Base-by-base conservation (phyloP, 2,329 filamentous ascomycete genomes). In the Tothia fuscella region DNA sequence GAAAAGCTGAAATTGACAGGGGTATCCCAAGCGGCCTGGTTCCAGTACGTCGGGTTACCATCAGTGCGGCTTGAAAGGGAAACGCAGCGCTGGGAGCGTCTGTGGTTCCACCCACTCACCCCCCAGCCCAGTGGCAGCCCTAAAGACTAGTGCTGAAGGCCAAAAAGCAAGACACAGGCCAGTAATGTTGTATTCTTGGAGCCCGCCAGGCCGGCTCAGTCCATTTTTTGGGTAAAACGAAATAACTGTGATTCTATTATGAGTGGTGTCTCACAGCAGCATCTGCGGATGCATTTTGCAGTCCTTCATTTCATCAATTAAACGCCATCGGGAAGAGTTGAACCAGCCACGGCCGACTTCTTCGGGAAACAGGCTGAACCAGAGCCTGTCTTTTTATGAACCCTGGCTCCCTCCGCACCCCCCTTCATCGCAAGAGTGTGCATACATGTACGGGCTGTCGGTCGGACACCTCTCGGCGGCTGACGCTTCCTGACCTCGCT, bases 401-500 rank as follows among this genome's bases (percentile, higher is more conserved):
- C n/a, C n/a, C n/a, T n/a, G n/a, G n/a, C n/a, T 26, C 35, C 22
- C 12, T 26, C 21, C 19, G 21, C 9, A 17, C 14, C 5, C 35
- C 35, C 35, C 35, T 16, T 37, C 35, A 37, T 25, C 28, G 22
- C 25, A 21, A 37, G 35, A 1, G 6, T 17, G 34, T 16, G 10
- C 28, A n/a, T 36, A 24, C 35, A 37, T 26, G 35, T 21, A 35
- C 17, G 20, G 32, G 16, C 32, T n/a, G 9, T 21, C n/a, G 35
- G 22, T 21, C 35, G 21, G 35, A 37, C 35, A 17, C 35, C 22
- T 26, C 22, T 37, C 35, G 35, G 35, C 35, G 35, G 35, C 35
- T 37, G 35, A 37, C 35, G 34, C 34, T 26, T 37, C 13, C 35
- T 37, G 20, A 17, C 35, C 35, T 37, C 21, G 35, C 35, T 37